Base-by-base conservation (phyloP, 331 rosid genomes). In the Rhamnella rubrinervis region DNA sequence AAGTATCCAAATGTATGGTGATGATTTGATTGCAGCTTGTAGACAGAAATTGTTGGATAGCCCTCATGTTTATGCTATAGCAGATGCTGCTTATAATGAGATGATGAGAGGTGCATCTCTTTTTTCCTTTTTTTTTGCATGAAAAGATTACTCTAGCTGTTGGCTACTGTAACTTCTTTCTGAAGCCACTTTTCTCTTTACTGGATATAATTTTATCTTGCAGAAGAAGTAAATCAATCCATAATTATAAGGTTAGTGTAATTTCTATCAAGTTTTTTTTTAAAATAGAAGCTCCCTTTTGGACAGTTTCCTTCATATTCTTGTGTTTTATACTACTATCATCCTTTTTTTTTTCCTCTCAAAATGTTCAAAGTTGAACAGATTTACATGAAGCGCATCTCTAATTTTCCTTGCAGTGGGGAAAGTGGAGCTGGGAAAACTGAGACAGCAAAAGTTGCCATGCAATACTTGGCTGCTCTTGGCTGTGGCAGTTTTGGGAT, bases 381-480 rank as follows among this genome's bases (percentile, higher is more conserved):
- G 28, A 40, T 61, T 17, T 12, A 10, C 9, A 57, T 6, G 13
- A 56, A 23, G 40, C 16, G 55, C 49, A 55, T 59, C 46, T 25
- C 69, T 21, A 20, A 50, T 77, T 71, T 71, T 58, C 57, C 63
- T 81, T 77, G 40, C 82, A 95, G 99, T 70, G 99, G 99, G 21
- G 99, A 95, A 85, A 95, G 96, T 79, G 99, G 99, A 79, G 68
- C 99, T 40, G 99, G 99, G 77, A 95, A 95, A 77, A 95, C 97
- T 14, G 96, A 89, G 83, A 89, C 99, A 13, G 96, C 96, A 16
- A 95, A 92, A 84, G 56, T 81, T 86, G 93, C 96, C 19, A 84
- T 95, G 88, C 88, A 86, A 70, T 95, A 95, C 87, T 78, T 95
- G 73, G 86, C 90, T 72, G 88, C 87, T 70, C 80, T 89, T 74